These are phyloP conservation scores for Monosporascus sp. DNA, from an alignment of 2,329 filamentous ascomycete genomes.

Conservation along the genomic window DNA sequence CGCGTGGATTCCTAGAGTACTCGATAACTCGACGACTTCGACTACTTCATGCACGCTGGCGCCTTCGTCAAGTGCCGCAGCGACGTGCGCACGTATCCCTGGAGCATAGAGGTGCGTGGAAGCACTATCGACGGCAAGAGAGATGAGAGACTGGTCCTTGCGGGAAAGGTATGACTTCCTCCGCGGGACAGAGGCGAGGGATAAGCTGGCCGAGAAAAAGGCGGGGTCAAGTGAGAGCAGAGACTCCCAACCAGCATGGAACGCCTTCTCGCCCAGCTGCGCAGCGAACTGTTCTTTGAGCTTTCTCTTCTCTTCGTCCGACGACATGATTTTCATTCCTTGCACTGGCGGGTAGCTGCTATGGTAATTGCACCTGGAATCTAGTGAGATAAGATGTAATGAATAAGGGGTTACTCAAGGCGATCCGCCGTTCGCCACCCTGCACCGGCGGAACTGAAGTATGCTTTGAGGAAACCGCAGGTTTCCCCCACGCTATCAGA, in stretches of 20 bases:
- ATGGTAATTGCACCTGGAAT: too few relatives aligned
- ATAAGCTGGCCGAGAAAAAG: slow-evolving; percentile 22
- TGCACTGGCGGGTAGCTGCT: background rate
- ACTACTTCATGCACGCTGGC: slow-evolving; percentile 37
- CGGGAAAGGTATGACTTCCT: slow-evolving; percentile 27
- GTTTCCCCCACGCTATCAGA: background rate
- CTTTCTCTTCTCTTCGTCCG: slow-evolving; percentile 8
- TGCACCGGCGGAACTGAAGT: too few relatives aligned
- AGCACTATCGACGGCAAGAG: slow-evolving; percentile 36
- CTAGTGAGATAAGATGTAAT: too few relatives aligned
- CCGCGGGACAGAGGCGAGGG: slow-evolving; percentile 20
- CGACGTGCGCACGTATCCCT: slow-evolving; percentile 34
- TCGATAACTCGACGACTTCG: slow-evolving; percentile 38
- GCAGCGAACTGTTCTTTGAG: slow-evolving; percentile 15
- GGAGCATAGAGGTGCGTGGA: slow-evolving; percentile 39
- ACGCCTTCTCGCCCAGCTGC: slow-evolving; percentile 12
- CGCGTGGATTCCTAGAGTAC: slow-evolving; percentile 41
- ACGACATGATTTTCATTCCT: slow-evolving; percentile 9
- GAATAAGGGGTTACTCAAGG: too few relatives aligned
- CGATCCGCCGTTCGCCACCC: too few relatives aligned
- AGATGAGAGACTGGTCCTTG: slow-evolving; percentile 38
- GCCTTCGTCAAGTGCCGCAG: slow-evolving; percentile 32
- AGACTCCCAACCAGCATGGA: slow-evolving; percentile 22
- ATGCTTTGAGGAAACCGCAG: too few relatives aligned
- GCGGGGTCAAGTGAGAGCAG: slow-evolving; percentile 17